phyloP scores from a whole-genome alignment of 148 eudicot genomes.

The Diospyros kaki region DNA sequence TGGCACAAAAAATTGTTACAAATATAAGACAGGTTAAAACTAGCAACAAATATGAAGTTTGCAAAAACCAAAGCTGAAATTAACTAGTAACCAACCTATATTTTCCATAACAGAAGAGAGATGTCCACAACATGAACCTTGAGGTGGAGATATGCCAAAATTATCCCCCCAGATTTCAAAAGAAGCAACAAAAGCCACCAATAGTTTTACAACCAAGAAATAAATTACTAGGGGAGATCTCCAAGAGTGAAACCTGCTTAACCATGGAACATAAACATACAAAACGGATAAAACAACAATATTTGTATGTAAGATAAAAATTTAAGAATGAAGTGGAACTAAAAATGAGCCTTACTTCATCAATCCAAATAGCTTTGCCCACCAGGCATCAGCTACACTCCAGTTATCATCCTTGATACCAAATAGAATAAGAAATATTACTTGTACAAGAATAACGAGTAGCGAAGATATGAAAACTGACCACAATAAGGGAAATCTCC shows the following conservation, averaged over 20 bases:
- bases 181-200: constrained; percentile 48
- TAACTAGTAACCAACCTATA: constrained; percentile 41
- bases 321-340: constrained; percentile 14
- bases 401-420: constrained; percentile 47
- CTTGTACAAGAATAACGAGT: constrained; percentile 56
- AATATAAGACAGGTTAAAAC: not conserved
- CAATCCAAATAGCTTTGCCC: constrained; percentile 76
- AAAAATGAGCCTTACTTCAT: constrained; percentile 50
- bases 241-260: constrained; percentile 59
- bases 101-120: constrained; percentile 38
- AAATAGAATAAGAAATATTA: constrained; percentile 45
- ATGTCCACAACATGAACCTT: constrained; percentile 50
- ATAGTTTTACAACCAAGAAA: constrained; percentile 49
- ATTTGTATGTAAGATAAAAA: not conserved
- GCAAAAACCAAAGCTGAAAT: not conserved
- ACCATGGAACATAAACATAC: constrained; percentile 18
- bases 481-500: constrained; percentile 52
- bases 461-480: constrained; percentile 57
- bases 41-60: not conserved
- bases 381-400: constrained; percentile 51
- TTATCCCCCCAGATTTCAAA: constrained; percentile 45
- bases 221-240: constrained; percentile 53
- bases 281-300: constrained; percentile 5
- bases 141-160: constrained; percentile 36
- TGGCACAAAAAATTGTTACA: not conserved